Percentiles rank a stretch among this genome's conserved stretches.
Conservation (phyloP, 148 eudicot genomes). For the Pouteria glomerata region DNA sequence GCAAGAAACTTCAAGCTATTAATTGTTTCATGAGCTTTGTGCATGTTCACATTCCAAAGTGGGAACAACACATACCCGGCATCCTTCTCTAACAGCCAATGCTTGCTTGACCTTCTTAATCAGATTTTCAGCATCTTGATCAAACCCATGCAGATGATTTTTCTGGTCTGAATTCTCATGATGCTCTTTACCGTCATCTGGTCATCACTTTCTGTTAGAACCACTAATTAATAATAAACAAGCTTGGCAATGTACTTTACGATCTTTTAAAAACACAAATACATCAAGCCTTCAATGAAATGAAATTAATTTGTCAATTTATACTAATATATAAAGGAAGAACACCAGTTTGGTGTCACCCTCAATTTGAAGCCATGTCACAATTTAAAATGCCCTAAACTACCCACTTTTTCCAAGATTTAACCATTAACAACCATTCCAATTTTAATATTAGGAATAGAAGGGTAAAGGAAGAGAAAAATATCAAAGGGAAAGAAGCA, state of each 20-base stretch:
- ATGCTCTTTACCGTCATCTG: conserved; percentile 58
- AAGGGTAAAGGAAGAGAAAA: too few species aligned
- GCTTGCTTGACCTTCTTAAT: conserved; percentile 87
- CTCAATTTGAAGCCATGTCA: too few species aligned
- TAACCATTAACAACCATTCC: too few species aligned
- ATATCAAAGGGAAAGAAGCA: too few species aligned
- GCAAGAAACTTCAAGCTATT: conserved; percentile 25
- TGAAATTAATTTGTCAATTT: too few species aligned
- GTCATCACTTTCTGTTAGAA: conserved; percentile 17
- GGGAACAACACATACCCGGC: conserved; percentile 56
- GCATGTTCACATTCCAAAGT: neutral
- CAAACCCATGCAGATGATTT: conserved; percentile 63
- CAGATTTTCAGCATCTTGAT: conserved; percentile 76
- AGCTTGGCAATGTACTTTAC: neutral
- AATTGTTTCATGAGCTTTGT: neutral
- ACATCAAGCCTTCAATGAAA: conserved; percentile 1
- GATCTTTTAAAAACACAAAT: neutral
- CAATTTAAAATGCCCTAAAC: too few species aligned
- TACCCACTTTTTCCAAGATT: too few species aligned
- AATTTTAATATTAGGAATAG: too few species aligned
- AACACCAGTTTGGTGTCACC: too few species aligned
- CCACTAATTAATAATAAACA: neutral
- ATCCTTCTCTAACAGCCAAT: conserved; percentile 76
- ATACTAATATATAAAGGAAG: too few species aligned
- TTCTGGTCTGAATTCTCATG: conserved; percentile 49